Conservation (phyloP, 192 early-diverging fungal species). For the Chytriomyces sp. region DNA sequence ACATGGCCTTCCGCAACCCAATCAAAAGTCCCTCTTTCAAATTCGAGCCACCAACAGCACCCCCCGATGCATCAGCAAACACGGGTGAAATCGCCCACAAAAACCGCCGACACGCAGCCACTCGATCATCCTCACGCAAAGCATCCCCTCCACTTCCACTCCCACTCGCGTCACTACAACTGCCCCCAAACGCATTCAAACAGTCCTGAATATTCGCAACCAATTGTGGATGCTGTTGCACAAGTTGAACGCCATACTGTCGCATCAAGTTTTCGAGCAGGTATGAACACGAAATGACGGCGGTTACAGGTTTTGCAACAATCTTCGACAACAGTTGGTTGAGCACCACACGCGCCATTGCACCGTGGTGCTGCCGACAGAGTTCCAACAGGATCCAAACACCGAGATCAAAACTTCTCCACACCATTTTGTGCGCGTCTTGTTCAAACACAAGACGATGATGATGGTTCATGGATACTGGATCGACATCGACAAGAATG, state of each 20-base stretch:
- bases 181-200: background rate
- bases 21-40: conserved; percentile 13
- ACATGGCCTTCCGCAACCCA: conserved; percentile 27
- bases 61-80: background rate
- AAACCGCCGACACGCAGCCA: conserved; percentile 1
- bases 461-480: background rate
- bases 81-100: conserved; percentile 29
- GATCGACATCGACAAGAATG: background rate
- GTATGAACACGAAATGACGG: too few species aligned
- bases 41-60: background rate
- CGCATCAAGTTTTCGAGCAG: too few species aligned
- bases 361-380: background rate
- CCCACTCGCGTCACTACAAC: too few species aligned
- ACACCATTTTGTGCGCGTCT: background rate
- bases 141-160: too few species aligned
- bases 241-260: too few species aligned
- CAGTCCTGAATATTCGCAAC: conserved; percentile 15
- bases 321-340: too few species aligned
- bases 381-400: conserved; percentile 14
- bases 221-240: background rate
- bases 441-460: background rate
- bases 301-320: too few species aligned
- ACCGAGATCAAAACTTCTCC: conserved; percentile 22
- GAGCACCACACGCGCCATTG: background rate
- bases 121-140: background rate